phyloP scores from a whole-genome alignment of 441 rosid species.

The Metrosideros polymorpha region DNA sequence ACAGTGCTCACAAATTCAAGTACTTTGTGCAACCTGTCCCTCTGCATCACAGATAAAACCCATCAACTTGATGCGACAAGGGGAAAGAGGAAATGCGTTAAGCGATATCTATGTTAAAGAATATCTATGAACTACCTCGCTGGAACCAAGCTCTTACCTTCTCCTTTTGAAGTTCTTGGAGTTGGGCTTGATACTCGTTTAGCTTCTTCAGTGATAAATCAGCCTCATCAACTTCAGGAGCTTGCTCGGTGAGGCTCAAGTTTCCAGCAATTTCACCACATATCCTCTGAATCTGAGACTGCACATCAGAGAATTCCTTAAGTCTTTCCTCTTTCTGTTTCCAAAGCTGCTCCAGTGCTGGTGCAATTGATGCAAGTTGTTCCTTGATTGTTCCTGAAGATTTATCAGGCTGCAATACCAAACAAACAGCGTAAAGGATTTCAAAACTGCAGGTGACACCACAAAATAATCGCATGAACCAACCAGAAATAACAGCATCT shows the following conservation, averaged over 20 bases:
- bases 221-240: conserved; percentile 77
- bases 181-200: conserved; percentile 67
- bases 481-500: not conserved
- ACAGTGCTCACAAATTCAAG: conserved; percentile 87
- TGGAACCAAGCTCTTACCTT: conserved; percentile 38
- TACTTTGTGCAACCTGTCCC: conserved; percentile 89
- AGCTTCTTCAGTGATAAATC: conserved; percentile 80
- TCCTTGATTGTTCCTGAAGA: conserved; percentile 89
- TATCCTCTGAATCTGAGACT: conserved; percentile 79
- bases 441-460: not conserved
- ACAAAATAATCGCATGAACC: not conserved
- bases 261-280: conserved; percentile 91
- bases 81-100: not conserved
- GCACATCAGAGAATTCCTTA: conserved; percentile 76
- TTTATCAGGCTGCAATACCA: conserved; percentile 56
- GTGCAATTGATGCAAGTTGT: conserved; percentile 92
- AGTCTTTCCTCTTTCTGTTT: conserved; percentile 95
- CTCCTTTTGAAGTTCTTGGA: conserved; percentile 92
- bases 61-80: not conserved
- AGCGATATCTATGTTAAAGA: not conserved
- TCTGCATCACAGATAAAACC: conserved; percentile 34
- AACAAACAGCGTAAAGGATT: not conserved
- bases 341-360: conserved; percentile 80
- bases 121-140: not conserved
- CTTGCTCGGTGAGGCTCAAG: conserved; percentile 31